Evolutionary conservation across 495 filamentous ascomycete genomes (phyloP).

Genomic region (Aspergillus saccharolyticus): DNA sequence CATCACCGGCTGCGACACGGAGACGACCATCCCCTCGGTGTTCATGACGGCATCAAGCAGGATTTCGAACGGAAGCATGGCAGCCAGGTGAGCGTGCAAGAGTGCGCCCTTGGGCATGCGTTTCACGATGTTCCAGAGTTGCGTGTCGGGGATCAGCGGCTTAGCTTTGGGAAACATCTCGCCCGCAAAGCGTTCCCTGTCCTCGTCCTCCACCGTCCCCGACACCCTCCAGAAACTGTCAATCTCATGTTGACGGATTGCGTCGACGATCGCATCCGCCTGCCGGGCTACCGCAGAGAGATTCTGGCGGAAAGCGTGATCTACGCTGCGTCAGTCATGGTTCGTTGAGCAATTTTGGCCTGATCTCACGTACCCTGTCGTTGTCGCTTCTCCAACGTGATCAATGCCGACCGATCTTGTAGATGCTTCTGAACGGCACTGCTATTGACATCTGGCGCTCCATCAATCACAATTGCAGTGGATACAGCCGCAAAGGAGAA

Average conservation of each 20-base stretch:
- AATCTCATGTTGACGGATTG: conserved; percentile 19
- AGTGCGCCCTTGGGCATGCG: conserved; percentile 22
- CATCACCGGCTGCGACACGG: conserved; percentile 9
- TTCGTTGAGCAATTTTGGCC: no score
- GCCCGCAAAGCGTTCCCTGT: conserved; percentile 16
- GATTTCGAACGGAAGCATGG: conserved; percentile 18
- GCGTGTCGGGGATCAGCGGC: conserved; percentile 11
- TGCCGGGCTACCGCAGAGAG: conserved; percentile 10
- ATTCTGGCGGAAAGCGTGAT: conserved; percentile 11
- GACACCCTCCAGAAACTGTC: conserved; percentile 18
- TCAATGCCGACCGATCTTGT: not conserved
- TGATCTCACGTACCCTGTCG: conserved; percentile 10
- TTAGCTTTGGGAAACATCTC: conserved; percentile 16
- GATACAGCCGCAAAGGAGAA: not conserved
- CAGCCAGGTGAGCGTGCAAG: conserved; percentile 16
- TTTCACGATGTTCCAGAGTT: conserved; percentile 16
- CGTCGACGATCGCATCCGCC: conserved; percentile 13
- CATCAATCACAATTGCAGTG: not conserved
- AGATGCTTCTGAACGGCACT: not conserved
- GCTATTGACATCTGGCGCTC: not conserved
- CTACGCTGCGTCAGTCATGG: not conserved
- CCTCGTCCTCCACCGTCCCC: conserved; percentile 4
- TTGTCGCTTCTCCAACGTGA: conserved; percentile 13
- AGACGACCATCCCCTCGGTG: conserved; percentile 19
- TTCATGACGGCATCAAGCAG: conserved; percentile 8